phyloP scores from a whole-genome alignment of 345 rosid species.

The Alliaria petiolata region DNA sequence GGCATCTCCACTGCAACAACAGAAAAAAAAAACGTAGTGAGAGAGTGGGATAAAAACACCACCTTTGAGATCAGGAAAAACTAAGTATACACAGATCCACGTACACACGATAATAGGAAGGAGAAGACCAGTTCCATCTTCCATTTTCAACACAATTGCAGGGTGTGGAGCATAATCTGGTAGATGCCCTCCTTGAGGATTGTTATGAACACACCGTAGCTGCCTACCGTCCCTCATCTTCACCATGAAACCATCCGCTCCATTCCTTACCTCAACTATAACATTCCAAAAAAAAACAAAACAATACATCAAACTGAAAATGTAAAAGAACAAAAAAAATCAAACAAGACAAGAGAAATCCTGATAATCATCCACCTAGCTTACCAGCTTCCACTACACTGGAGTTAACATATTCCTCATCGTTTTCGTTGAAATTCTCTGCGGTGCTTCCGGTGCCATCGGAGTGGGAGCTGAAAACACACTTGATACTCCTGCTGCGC shows the following conservation, averaged over 20 bases:
- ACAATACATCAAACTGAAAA: neutral
- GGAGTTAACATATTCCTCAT: conserved; percentile 80
- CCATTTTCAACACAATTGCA: conserved; percentile 96
- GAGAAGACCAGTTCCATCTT: conserved; percentile 95
- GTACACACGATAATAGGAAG: conserved; percentile 91
- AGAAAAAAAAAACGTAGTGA: neutral
- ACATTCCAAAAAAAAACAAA: neutral
- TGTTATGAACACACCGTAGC: conserved; percentile 76
- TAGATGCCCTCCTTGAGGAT: conserved; percentile 80
- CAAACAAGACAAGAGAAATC: neutral
- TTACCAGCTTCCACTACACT: conserved; percentile 92
- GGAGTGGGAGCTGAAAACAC: conserved; percentile 87
- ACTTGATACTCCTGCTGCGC: conserved; percentile 35
- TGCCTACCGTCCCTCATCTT: conserved; percentile 97
- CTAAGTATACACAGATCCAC: conserved; percentile 35
- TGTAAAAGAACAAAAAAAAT: neutral
- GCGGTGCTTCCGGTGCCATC: conserved; percentile 77
- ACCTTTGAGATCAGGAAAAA: neutral
- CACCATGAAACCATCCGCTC: conserved; percentile 81
- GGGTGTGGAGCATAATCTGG: conserved; percentile 91
- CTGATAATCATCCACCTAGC: too few species aligned
- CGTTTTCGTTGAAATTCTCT: conserved; percentile 77
- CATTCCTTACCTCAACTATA: conserved; percentile 93
- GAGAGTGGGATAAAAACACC: neutral
- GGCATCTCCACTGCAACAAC: conserved; percentile 99